Conservation (phyloP, 768 basidiomycete genomes). For the Rickenella mellea region DNA sequence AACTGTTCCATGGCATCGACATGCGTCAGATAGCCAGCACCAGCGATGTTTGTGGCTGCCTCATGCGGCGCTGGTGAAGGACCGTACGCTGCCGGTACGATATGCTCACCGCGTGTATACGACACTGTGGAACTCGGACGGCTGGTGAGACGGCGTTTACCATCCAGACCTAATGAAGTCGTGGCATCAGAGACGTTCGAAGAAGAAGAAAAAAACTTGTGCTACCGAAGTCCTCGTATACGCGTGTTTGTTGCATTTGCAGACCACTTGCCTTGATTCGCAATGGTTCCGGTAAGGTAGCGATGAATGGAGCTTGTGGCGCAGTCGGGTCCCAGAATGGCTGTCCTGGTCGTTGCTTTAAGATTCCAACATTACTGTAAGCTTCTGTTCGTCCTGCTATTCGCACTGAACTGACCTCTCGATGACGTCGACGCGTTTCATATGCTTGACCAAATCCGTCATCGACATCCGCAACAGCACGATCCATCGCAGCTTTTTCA, state of each 20-base stretch:
- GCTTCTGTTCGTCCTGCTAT: not conserved
- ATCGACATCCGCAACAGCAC: slow-evolving; percentile 87
- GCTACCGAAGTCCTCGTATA: slow-evolving; percentile 94
- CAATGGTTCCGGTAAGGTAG: slow-evolving; percentile 77
- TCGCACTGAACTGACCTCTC: slow-evolving; percentile 47
- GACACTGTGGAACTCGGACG: slow-evolving; percentile 66
- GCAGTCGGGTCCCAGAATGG: slow-evolving; percentile 87
- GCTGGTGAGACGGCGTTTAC: slow-evolving; percentile 48
- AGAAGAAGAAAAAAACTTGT: slow-evolving; percentile 12
- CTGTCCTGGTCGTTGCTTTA: slow-evolving; percentile 54
- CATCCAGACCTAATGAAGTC: slow-evolving; percentile 37
- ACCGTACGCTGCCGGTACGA: slow-evolving; percentile 37
- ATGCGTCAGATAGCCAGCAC: slow-evolving; percentile 44
- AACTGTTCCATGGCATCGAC: slow-evolving; percentile 89
- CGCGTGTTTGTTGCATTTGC: slow-evolving; percentile 69
- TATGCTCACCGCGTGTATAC: slow-evolving; percentile 40
- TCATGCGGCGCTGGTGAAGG: slow-evolving; percentile 60
- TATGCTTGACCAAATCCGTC: slow-evolving; percentile 79
- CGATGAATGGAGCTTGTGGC: slow-evolving; percentile 56
- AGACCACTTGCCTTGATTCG: slow-evolving; percentile 79
- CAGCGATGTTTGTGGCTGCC: slow-evolving; percentile 15
- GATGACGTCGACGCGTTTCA: slow-evolving; percentile 74
- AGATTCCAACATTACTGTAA: slow-evolving; percentile 6
- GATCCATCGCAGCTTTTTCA: slow-evolving; percentile 96
- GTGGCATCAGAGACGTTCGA: not conserved